A percentile compares a stretch with the other conserved stretches of the same genome.
These are phyloP conservation scores for Naegleria fowleri DNA, from an alignment of 208 protist genomes.

Conservation along the genomic window DNA sequence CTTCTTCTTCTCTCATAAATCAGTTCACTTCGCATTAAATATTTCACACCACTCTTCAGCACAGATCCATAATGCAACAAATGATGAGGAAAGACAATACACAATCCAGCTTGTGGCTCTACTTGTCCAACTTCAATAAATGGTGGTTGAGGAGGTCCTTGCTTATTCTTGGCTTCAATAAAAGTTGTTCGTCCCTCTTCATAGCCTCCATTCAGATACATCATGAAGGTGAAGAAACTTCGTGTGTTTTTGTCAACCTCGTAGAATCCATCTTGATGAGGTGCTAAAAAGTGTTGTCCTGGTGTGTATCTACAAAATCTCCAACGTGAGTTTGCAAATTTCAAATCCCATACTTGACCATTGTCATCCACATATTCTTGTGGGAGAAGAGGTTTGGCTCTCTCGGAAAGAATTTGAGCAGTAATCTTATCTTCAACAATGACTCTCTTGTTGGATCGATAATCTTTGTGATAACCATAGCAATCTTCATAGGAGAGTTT, in stretches of 20 bases:
- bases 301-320: not conserved
- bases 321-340: not conserved
- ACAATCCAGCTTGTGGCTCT: not conserved
- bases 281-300: not conserved
- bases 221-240: conserved; percentile 8
- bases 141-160: not conserved
- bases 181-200: not conserved
- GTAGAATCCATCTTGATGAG: not conserved
- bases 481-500: not conserved
- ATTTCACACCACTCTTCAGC: not conserved
- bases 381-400: not conserved
- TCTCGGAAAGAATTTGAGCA: not conserved
- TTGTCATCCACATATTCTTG: not conserved
- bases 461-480: not conserved
- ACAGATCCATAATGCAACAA: not conserved
- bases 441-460: conserved; percentile 14
- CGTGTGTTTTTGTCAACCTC: not conserved
- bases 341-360: not conserved
- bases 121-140: not conserved
- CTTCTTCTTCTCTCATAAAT: not conserved
- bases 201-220: not conserved
- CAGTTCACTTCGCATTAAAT: conserved; percentile 7
- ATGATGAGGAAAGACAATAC: conserved; percentile 2
- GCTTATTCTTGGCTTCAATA: not conserved
- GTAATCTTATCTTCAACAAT: not conserved